Base-by-base conservation (phyloP, 331 rosid species). In the Quercus phellos region DNA sequence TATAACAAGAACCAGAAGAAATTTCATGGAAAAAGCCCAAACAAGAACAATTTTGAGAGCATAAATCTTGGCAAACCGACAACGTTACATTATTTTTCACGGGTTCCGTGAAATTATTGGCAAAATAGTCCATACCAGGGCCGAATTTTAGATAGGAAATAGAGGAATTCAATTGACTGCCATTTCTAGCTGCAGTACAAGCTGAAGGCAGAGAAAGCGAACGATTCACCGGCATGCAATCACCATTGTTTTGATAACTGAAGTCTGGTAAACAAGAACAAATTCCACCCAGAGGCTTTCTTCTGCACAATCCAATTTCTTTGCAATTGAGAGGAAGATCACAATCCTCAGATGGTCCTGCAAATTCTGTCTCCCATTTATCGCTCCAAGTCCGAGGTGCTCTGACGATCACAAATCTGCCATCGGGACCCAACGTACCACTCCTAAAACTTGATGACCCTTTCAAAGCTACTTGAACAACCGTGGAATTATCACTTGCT, bases 241-340 rank as follows among this genome's bases (percentile, higher is more conserved):
- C 43, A 16, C 69, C 22, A 27, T 6, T 14, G n/a, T 14, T 6
- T 63, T 63, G 43, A 16, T 55, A 4, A 29, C 8, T 85, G 79
- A 94, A 94, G 56, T 56, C 80, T 64, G 83, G 50, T 5, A 94
- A 93, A 80, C 97, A 94, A 63, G 97, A 89, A 77, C 98, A 94
- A 64, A 74, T 54, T 55, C 83, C 70, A 18, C 86, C 82, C 4
- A 72, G 29, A 79, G 89, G 5, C 61, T 55, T 50, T 69, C 46
- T 53, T 26, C 75, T 77, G 78, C 98, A 94, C 73, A 92, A 61
- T 56, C 96, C 97, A 66, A 82, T 12, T 74, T 79, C 84, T 17
- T 91, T 94, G 81, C 98, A 94, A 77, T 77, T 69, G 16, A 79
- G 83, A 16, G 98, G 98, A 77, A 84, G 83, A 58, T 71, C 83